Evolutionary conservation across 2,329 filamentous ascomycete species (phyloP).

Genomic region (Alternaria panax): DNA sequence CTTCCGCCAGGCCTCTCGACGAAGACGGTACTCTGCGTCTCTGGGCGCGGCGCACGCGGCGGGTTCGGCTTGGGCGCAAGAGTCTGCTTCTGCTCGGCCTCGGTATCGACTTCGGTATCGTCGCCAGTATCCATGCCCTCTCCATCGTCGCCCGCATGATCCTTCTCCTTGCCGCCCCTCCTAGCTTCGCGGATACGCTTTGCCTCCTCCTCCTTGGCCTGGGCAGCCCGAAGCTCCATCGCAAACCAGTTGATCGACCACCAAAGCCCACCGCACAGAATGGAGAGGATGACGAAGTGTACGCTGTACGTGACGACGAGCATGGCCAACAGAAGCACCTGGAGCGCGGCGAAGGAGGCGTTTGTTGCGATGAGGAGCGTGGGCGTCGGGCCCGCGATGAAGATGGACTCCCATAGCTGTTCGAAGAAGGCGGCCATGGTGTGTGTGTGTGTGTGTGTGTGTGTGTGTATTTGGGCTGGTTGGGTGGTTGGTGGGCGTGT

Average conservation of each 20-base stretch:
- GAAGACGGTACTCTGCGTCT: constrained; percentile 47
- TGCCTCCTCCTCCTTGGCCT: constrained; percentile 59
- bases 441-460: constrained; percentile 1
- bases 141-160: constrained; percentile 33
- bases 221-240: constrained; percentile 62
- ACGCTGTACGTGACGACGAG: constrained; percentile 84
- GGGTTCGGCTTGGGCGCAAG: constrained; percentile 24
- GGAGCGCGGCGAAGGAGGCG: constrained; percentile 83
- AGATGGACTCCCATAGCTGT: constrained; percentile 89
- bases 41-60: constrained; percentile 27
- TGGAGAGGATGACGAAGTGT: constrained; percentile 84
- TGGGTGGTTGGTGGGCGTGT: background rate
- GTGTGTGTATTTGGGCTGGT: background rate
- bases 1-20: constrained; percentile 36
- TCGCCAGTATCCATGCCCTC: constrained; percentile 55
- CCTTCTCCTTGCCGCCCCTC: constrained; percentile 53
- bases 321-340: constrained; percentile 77
- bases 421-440: constrained; percentile 64
- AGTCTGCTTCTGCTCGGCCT: constrained; percentile 41
- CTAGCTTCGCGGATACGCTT: constrained; percentile 53
- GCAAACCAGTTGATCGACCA: constrained; percentile 98
- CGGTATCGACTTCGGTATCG: constrained; percentile 56
- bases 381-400: constrained; percentile 88
- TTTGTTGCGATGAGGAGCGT: constrained; percentile 91
- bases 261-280: constrained; percentile 84